These are phyloP conservation scores for Brassica juncea DNA, from an alignment of 345 rosid species.

Conservation along the genomic window DNA sequence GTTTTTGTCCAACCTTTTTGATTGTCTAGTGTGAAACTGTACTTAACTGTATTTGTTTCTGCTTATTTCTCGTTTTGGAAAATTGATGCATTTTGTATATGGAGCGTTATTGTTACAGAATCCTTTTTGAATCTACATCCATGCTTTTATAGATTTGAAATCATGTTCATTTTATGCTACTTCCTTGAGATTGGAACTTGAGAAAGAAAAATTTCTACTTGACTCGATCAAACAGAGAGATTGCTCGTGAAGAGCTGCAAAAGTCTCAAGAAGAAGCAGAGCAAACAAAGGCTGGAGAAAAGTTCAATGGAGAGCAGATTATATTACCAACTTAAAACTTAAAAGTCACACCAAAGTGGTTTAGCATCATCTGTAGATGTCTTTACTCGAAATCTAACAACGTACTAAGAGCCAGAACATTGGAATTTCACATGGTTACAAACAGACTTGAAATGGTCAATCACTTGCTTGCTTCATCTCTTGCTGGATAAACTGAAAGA, in stretches of 20 bases:
- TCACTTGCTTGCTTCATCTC: conserved; percentile 46
- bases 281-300: conserved; percentile 76
- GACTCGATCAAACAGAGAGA: too few species aligned
- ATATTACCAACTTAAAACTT: conserved; percentile 23
- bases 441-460: conserved; percentile 13
- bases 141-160: too few species aligned
- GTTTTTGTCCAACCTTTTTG: conserved; percentile 18
- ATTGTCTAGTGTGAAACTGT: not conserved
- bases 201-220: too few species aligned
- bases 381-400: conserved; percentile 13
- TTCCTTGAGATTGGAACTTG: too few species aligned
- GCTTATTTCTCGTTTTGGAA: not conserved
- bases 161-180: too few species aligned
- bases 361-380: conserved; percentile 23
- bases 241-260: conserved; percentile 59
- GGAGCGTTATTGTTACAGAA: not conserved
- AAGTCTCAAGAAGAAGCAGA: conserved; percentile 75
- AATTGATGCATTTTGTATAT: not conserved
- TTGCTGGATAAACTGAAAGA: conserved; percentile 92
- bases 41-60: not conserved
- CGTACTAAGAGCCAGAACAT: conserved; percentile 26
- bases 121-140: not conserved
- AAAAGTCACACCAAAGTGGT: conserved; percentile 10
- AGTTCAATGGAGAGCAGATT: conserved; percentile 67
- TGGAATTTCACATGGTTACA: conserved; percentile 26